Evolutionary conservation across 148 eudicot species (phyloP).

Genomic region (Limonium bicolor): DNA sequence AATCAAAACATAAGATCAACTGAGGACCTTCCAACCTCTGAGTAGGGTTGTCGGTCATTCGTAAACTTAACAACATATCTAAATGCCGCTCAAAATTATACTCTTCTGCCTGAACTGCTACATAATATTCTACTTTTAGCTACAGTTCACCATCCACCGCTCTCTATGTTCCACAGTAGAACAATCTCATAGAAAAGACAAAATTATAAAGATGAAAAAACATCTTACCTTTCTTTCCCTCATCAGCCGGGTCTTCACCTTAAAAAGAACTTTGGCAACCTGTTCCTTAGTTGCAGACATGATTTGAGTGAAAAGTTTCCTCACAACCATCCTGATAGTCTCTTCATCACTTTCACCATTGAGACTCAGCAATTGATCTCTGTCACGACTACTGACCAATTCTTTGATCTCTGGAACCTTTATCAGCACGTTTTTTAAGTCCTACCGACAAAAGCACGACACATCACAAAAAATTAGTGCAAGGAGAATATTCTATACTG

Average conservation of each 20-base stretch:
- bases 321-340: constrained; percentile 28
- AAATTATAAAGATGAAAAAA: too few species aligned
- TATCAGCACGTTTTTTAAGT: constrained; percentile 41
- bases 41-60: too few species aligned
- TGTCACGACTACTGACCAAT: constrained; percentile 40
- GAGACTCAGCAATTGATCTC: constrained; percentile 26
- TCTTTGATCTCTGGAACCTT: constrained; percentile 63
- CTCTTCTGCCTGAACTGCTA: too few species aligned
- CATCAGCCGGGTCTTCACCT: constrained; percentile 45
- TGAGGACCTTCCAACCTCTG: too few species aligned
- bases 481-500: not conserved
- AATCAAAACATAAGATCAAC: too few species aligned
- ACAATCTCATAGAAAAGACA: too few species aligned
- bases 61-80: too few species aligned
- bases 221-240: constrained; percentile 26
- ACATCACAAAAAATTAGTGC: not conserved
- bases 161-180: too few species aligned
- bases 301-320: constrained; percentile 37
- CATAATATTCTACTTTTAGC: too few species aligned
- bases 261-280: constrained; percentile 32
- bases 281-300: constrained; percentile 57
- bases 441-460: constrained; percentile 23
- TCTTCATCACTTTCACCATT: constrained; percentile 31
- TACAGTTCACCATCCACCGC: too few species aligned
- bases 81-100: too few species aligned